Evolutionary conservation across 1,139 yeast genomes (phyloP).

Genomic region (Hemisphaericaspora subhashii): DNA sequence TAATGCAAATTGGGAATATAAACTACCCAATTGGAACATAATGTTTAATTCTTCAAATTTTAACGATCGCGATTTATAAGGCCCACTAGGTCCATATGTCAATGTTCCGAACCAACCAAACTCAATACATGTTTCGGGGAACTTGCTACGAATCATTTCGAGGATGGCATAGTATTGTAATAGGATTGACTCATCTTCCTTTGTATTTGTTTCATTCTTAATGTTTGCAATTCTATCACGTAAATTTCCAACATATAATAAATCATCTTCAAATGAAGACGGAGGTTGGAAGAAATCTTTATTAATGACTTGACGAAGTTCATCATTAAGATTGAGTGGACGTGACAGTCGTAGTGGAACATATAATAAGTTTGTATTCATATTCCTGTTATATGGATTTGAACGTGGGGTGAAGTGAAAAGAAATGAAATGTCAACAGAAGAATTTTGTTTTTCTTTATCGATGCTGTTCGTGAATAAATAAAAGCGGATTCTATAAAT

Average conservation of each 20-base stretch:
- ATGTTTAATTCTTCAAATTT: conserved; percentile 62
- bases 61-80: conserved; percentile 45
- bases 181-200: conserved; percentile 19
- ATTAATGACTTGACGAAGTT: conserved; percentile 52
- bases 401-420: not conserved
- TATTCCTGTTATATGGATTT: conserved; percentile 9
- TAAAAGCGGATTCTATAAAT: too few relatives aligned
- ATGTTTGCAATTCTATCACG: conserved; percentile 25
- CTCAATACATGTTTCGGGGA: conserved; percentile 44
- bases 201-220: conserved; percentile 21
- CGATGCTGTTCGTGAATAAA: too few relatives aligned
- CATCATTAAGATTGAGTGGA: conserved; percentile 43
- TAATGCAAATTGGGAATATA: conserved; percentile 57
- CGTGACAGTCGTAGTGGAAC: conserved; percentile 58
- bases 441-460: too few relatives aligned
- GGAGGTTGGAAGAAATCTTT: conserved; percentile 68
- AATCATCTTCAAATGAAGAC: conserved; percentile 53
- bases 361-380: conserved; percentile 40
- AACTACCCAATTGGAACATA: conserved; percentile 66
- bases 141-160: conserved; percentile 29
- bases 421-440: too few relatives aligned
- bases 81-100: conserved; percentile 47
- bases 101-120: conserved; percentile 76
- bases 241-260: conserved; percentile 35
- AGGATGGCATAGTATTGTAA: conserved; percentile 35